Base-by-base conservation (phyloP, 108 stramenopile species). In the Pseudonitzschia pungens region DNA sequence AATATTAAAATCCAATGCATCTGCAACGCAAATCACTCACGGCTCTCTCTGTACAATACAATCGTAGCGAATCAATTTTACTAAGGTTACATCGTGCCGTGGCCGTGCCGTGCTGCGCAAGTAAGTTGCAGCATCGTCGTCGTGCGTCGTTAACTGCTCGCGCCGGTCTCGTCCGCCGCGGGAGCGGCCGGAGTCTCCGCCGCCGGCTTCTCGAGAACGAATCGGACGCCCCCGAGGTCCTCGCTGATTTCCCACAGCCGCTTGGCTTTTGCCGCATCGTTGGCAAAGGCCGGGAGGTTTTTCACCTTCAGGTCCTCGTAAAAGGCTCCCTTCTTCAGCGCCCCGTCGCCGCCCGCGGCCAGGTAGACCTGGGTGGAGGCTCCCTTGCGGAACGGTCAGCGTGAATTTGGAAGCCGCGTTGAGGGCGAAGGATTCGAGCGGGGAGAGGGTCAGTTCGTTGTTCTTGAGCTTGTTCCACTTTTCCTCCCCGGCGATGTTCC, bases 341-440 rank as follows among this genome's bases (percentile, higher is more conserved):
- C 64, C 9, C 70, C 70, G 6, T 72, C 72, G 27, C 27, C 76
- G 36, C 80, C 77, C 2, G 80, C 67, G 12, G 90, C 87, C 56
- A 92, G 59, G 60, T 70, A 92, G 21, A 92, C 72, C 57, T 92
- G 90, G 5, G 86, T 92, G 22, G 82, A 74, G 2, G 90, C 90
- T 36, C 90, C 90, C 28, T n/a, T 84, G 73, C 44, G 70, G 72
- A 3, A 83, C 77, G 22, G 88, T 87, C 55, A 82, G 82, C 0
- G 78, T 73, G 52, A 86, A 81, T 5, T 78, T 57, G 45, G 74
- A 68, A 6, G 77, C 11, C 7, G 79, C 65, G 41, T 63, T 74
- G 14, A 78, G 55, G 6, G 77, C 31, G 4, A 88, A 24, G 9
- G 56, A 71, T 22, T 85, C 86, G 53, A 81, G 21, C 11, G 52